Evolutionary conservation across 805 yeast genomes (phyloP), one percentile per base, ranked within the genome.

Genomic region (Candida pseudofarinosa): DNA sequence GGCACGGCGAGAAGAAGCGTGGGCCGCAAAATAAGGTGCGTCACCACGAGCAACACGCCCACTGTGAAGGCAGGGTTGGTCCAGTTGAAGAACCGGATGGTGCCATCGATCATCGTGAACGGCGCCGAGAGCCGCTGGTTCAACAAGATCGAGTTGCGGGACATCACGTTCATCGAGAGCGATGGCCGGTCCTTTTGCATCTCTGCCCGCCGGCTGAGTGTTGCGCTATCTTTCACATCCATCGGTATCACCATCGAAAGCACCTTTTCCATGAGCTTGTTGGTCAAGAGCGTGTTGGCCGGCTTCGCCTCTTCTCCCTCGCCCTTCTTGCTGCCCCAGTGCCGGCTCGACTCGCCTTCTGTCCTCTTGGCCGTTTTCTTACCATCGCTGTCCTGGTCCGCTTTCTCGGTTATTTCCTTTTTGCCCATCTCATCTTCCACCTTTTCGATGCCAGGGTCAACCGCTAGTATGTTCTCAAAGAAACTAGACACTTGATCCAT

Each of bases 181-280:
- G 79, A 79, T 0, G 95, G 95, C 39, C 95, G 61, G 8, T 69
- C 59, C 46, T 77, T 76, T 44, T 85, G 88, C 45, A 75, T 74
- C 37, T 70, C 76, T n/a, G 80, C 66, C 41, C 96, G 63, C 13
- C 71, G 72, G 37, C 75, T 69, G 17, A 83, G 60, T 3, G 70
- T 51, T 17, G 71, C 71, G 16, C 71, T 61, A 15, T 76, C 74
- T 2, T 79, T 69, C 13, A 47, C 51, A 32, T 53, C 53, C 37
- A 85, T 73, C 0, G 95, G 93, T 19, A 87, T 67, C 1, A 89
- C 84, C 81, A 86, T 79, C 17, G 80, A 69, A 5, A 88, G 63
- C 39, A 87, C 66, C 54, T 81, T 76, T 53, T 88, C 96, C 50
- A 88, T 75, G 42, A 88, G 61, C 42, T 81, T 82, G 51, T 88